These are phyloP conservation scores for Penicillium occitanis DNA, from an alignment of 2,329 filamentous ascomycete species.

Conservation along the genomic window DNA sequence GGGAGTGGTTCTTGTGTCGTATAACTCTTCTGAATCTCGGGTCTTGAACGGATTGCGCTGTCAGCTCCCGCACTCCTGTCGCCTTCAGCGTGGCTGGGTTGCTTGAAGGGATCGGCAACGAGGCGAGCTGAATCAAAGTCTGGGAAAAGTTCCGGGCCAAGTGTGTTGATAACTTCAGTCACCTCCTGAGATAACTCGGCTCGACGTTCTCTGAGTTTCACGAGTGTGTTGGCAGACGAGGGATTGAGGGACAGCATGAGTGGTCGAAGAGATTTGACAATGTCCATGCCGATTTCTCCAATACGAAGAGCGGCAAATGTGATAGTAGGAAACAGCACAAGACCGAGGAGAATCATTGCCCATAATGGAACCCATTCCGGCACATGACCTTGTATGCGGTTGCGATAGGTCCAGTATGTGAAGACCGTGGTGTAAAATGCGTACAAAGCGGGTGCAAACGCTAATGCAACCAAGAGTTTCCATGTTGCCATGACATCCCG, in stretches of 20 bases:
- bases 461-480: constrained; percentile 87
- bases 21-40: constrained; percentile 28
- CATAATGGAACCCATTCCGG: constrained; percentile 79
- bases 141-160: constrained; percentile 95
- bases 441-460: constrained; percentile 77
- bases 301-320: constrained; percentile 93
- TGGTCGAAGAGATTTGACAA: constrained; percentile 88
- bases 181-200: constrained; percentile 76
- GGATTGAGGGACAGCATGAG: constrained; percentile 83
- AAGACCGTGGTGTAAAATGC: constrained; percentile 75
- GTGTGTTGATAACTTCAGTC: constrained; percentile 87
- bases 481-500: constrained; percentile 90
- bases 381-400: constrained; percentile 78
- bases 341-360: constrained; percentile 70
- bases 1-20: constrained; percentile 58
- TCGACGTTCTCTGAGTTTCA: constrained; percentile 71
- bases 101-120: constrained; percentile 55
- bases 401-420: constrained; percentile 74
- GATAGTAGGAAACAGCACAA: constrained; percentile 79
- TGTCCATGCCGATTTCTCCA: constrained; percentile 98
- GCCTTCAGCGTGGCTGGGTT: constrained; percentile 24
- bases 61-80: constrained; percentile 25
- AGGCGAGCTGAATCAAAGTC: constrained; percentile 82
- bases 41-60: constrained; percentile 22
- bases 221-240: constrained; percentile 77